A percentile compares a stretch with the other conserved stretches of the same genome.
These are phyloP conservation scores for Aspergillus taichungensis DNA, from an alignment of 495 filamentous ascomycete species.

Conservation along the genomic window DNA sequence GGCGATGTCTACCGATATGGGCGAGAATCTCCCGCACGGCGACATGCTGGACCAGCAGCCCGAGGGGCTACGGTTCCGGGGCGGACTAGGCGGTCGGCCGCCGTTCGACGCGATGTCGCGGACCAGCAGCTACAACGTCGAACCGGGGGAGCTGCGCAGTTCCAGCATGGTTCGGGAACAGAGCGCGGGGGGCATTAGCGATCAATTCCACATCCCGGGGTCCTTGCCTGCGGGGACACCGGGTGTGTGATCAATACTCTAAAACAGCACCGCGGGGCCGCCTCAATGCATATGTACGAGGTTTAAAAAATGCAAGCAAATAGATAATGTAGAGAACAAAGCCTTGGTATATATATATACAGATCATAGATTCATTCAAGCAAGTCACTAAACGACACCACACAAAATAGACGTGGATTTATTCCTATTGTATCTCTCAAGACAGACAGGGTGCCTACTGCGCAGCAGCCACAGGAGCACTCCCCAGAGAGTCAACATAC, in stretches of 20 bases:
- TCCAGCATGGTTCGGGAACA: constrained; percentile 29
- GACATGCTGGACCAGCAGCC: constrained; percentile 12
- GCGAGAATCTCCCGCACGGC: constrained; percentile 18
- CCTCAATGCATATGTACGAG: no score
- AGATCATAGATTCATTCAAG: not conserved
- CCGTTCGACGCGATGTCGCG: constrained; percentile 29
- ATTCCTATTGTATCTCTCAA: no score
- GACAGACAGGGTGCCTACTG: constrained; percentile 9
- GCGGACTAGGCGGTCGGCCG: constrained; percentile 18
- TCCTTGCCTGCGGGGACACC: constrained; percentile 18
- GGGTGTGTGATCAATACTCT: not conserved
- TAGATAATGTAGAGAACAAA: not conserved
- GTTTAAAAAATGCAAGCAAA: not conserved
- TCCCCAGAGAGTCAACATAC: constrained; percentile 48
- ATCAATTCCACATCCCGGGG: constrained; percentile 29
- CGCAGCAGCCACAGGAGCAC: constrained; percentile 16
- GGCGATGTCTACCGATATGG: constrained; percentile 22
- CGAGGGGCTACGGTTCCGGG: constrained; percentile 32
- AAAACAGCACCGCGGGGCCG: no score
- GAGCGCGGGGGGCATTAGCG: constrained; percentile 21
- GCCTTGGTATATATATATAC: not conserved
- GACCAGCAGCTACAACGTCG: constrained; percentile 31
- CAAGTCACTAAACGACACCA: not conserved
- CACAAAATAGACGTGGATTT: no score
- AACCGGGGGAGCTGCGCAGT: constrained; percentile 27